phyloP scores from a whole-genome alignment of 257 asterid species.

The Nicotiana attenuata region DNA sequence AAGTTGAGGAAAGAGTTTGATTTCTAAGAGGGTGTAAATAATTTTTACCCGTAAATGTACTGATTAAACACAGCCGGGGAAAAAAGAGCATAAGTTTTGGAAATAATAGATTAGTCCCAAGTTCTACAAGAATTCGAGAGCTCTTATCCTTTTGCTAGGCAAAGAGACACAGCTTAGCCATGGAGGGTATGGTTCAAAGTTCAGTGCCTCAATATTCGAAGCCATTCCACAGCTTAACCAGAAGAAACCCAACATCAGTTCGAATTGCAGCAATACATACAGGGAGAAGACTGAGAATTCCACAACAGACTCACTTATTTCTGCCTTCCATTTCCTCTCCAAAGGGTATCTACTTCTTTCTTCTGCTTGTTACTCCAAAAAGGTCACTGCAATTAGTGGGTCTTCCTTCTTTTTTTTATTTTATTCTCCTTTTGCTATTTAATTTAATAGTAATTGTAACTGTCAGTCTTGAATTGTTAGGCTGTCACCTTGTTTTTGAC shows the following conservation, averaged over 20 bases:
- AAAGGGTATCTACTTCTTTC: background rate
- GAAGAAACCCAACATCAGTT: background rate
- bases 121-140: background rate
- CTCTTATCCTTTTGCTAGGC: background rate
- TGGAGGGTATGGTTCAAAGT: conserved; percentile 6
- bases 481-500: background rate
- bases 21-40: no score
- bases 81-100: background rate
- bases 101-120: background rate
- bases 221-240: background rate
- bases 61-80: no score
- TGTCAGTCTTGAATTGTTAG: no score
- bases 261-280: background rate
- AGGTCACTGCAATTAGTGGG: background rate
- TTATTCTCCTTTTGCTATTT: background rate
- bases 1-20: no score
- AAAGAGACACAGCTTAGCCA: background rate
- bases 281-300: background rate
- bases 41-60: no score
- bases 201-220: background rate
- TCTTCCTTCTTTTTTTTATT: background rate
- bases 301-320: background rate
- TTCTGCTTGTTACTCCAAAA: background rate
- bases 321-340: background rate
- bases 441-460: no score